A percentile compares a stretch with the other conserved stretches of the same genome.
phyloP scores from a whole-genome alignment of 352 stramenopile species.

The Aphanomyces astaci region DNA sequence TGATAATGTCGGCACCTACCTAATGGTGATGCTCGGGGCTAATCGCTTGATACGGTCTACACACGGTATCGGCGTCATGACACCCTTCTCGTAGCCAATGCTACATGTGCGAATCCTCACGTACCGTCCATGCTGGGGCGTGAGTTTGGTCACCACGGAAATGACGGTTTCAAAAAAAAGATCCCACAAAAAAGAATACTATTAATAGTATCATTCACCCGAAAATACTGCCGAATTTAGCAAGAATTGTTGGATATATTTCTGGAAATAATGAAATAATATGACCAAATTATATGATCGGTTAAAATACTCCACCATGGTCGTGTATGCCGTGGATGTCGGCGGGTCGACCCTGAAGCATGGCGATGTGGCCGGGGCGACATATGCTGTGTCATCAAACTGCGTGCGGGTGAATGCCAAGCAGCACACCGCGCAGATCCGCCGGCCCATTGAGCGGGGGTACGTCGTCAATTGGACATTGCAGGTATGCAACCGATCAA shows the following conservation, averaged over 20 bases:
- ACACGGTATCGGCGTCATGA: neutral
- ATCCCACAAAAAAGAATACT: too few species aligned
- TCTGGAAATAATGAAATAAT: too few species aligned
- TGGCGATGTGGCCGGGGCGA: neutral
- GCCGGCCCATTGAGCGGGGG: constrained; percentile 7
- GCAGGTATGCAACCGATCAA: neutral
- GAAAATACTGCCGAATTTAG: too few species aligned
- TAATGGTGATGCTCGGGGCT: constrained; percentile 75
- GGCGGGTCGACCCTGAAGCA: constrained; percentile 13
- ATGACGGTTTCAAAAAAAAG: neutral
- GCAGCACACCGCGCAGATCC: neutral
- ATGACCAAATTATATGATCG: too few species aligned
- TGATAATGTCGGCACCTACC: constrained; percentile 13
- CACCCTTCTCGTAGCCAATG: neutral
- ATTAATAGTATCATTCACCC: too few species aligned
- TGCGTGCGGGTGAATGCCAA: constrained; percentile 9
- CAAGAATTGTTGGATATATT: too few species aligned
- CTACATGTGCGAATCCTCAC: neutral
- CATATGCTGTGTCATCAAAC: neutral
- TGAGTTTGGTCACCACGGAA: neutral
- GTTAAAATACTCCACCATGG: neutral
- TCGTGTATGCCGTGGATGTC: constrained; percentile 13
- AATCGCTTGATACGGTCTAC: constrained; percentile 47
- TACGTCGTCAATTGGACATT: constrained; percentile 20
- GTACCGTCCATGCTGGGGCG: constrained; percentile 10